Base-by-base conservation (phyloP, 2,329 filamentous ascomycete species). In the Fonsecaea monophora region DNA sequence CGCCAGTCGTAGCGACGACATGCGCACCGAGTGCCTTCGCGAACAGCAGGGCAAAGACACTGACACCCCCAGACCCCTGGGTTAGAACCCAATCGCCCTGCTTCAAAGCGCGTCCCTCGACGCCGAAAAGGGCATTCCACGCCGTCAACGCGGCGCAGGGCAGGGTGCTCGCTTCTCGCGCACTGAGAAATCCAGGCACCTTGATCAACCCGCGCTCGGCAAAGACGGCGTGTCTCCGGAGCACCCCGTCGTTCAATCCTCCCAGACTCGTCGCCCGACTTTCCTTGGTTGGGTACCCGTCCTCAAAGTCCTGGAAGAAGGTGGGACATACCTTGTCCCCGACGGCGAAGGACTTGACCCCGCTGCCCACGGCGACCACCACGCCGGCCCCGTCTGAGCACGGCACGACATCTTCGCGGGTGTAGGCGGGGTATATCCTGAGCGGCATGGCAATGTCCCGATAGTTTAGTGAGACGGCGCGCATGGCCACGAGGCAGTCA, bases 191-290 rank as follows among this genome's bases (percentile, higher is more conserved):
- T 25, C 74, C 75, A 1, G 92, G 91, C 64, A 85, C 82, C 55
- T 79, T 80, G 15, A 92, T 89, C 4, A 94, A 82, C 1, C 90
- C 90, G 25, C 77, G 84, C 79, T 92, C 88, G 66, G 86, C 82
- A 75, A 91, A 92, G 10, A 87, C 85, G 66, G 81, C 90, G 70
- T 90, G 88, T 71, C 90, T 82, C 53, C 90, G 85, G 32, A 94
- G 82, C 0, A 85, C 85, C 65, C 92, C 92, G 73, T 93, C 86
- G 0, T 90, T 64, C 10, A 82, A 82, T 57, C 90, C 90, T 62
- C 91, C 91, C 1, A 93, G 84, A 2, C 89, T 89, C 0, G 87
- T 87, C 0, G 67, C 62, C 4, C 79, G 64, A 32, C 77, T 79
- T 1, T 69, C 15, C 55, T 48, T 37, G 3, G 64, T 67, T 2